Conservation (phyloP, 345 rosid genomes). For the Euphorbia tirucalli region DNA sequence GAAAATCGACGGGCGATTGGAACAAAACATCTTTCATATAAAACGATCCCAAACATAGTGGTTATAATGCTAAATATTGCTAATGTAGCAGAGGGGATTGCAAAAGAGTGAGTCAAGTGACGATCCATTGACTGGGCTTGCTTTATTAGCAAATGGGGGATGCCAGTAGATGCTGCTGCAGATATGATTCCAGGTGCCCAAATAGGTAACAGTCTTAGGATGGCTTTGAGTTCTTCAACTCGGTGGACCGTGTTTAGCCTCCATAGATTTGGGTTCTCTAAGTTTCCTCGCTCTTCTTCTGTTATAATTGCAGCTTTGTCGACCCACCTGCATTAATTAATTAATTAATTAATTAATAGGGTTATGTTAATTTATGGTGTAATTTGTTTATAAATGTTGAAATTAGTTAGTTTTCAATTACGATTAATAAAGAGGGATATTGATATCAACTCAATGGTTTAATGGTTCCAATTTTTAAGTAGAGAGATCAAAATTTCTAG, state of each 20-base stretch:
- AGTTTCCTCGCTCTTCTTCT: conserved; percentile 25
- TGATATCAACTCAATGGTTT: too few relatives aligned
- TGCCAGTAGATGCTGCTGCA: conserved; percentile 47
- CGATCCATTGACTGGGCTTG: too few relatives aligned
- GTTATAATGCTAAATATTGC: too few relatives aligned
- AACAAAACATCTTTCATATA: conserved; percentile 58
- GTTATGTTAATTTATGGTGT: too few relatives aligned
- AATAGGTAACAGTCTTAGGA: conserved; percentile 56
- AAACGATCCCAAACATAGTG: conserved; percentile 35
- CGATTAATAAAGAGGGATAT: too few relatives aligned
- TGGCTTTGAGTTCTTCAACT: conserved; percentile 60
- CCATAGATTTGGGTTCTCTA: conserved; percentile 43
- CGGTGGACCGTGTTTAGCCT: too few relatives aligned
- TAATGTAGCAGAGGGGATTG: too few relatives aligned
- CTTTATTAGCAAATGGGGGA: conserved; percentile 45
- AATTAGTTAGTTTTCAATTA: too few relatives aligned
- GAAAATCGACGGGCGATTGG: conserved; percentile 48
- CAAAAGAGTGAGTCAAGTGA: too few relatives aligned
- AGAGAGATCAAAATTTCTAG: too few relatives aligned
- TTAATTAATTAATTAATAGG: too few relatives aligned
- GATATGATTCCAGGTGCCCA: conserved; percentile 55
- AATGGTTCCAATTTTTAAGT: background rate
- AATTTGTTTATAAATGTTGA: too few relatives aligned
- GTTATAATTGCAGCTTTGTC: conserved; percentile 55
- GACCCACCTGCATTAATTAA: conserved; percentile 49